Evolutionary conservation across 2,329 filamentous ascomycete species (phyloP).

Genomic region (Aspergillus quadrilineatus): DNA sequence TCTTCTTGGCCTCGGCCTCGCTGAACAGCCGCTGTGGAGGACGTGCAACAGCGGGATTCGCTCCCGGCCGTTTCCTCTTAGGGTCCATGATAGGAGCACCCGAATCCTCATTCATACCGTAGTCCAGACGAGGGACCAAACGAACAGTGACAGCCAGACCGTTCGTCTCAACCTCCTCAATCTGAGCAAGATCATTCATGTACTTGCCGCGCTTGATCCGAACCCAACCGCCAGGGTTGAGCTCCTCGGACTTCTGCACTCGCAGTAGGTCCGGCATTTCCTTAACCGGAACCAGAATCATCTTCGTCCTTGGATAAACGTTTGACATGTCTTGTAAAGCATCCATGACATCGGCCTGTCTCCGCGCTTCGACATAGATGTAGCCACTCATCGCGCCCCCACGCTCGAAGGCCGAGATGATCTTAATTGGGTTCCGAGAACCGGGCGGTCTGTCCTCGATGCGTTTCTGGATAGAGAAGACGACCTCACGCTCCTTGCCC

Average conservation of each 20-base stretch:
- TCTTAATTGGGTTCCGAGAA: slow-evolving; percentile 76
- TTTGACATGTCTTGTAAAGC: slow-evolving; percentile 83
- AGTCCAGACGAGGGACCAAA: slow-evolving; percentile 87
- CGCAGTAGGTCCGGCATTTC: slow-evolving; percentile 97
- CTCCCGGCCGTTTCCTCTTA: slow-evolving; percentile 74
- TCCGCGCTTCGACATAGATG: slow-evolving; percentile 89
- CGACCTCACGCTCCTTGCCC: slow-evolving; percentile 89
- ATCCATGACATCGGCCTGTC: slow-evolving; percentile 79
- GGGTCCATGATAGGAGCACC: slow-evolving; percentile 55
- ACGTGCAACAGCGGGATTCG: slow-evolving; percentile 58
- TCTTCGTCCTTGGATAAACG: slow-evolving; percentile 83
- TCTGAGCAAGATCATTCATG: slow-evolving; percentile 83
- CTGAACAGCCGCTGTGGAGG: slow-evolving; percentile 91
- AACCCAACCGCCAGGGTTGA: slow-evolving; percentile 89
- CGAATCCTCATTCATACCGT: slow-evolving; percentile 79
- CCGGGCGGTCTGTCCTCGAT: slow-evolving; percentile 72
- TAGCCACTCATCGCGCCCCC: slow-evolving; percentile 88
- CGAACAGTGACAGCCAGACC: slow-evolving; percentile 84
- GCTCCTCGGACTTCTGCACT: slow-evolving; percentile 78
- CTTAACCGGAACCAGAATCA: slow-evolving; percentile 88
- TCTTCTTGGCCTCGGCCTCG: slow-evolving; percentile 87
- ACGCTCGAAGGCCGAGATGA: slow-evolving; percentile 90
- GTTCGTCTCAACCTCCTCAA: slow-evolving; percentile 89
- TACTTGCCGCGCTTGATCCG: slow-evolving; percentile 82
- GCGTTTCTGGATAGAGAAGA: slow-evolving; percentile 84